phyloP scores from a whole-genome alignment of 495 filamentous ascomycete species.

The Daldinia childiae region DNA sequence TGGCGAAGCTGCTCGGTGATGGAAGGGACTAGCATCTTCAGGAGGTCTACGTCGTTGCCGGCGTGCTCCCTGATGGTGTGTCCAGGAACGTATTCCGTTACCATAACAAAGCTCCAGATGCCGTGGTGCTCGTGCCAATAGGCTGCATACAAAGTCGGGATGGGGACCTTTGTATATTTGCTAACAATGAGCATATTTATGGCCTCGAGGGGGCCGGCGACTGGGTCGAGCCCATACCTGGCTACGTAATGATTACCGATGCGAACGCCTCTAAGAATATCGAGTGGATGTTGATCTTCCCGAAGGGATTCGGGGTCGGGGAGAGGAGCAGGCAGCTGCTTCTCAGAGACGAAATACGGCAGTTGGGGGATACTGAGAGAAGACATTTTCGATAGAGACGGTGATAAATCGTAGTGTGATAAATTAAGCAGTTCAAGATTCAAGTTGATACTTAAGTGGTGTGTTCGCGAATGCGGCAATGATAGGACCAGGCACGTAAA shows the following conservation, averaged over 20 bases:
- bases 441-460: no score
- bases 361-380: neutral
- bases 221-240: neutral
- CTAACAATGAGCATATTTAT: neutral
- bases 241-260: neutral
- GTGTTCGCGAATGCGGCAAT: no score
- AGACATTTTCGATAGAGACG: neutral
- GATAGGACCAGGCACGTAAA: neutral
- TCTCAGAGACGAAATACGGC: neutral
- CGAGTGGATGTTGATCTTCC: neutral
- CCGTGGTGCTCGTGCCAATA: neutral
- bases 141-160: neutral
- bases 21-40: neutral
- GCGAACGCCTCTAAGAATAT: neutral
- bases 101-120: neutral
- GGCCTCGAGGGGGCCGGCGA: neutral
- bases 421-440: no score
- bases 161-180: neutral
- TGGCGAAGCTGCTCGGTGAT: neutral
- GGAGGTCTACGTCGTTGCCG: neutral
- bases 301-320: neutral
- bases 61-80: no score
- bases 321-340: neutral
- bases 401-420: neutral
- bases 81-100: neutral